Conservation (phyloP, 768 basidiomycete genomes). For the Hydnum rufescens region DNA sequence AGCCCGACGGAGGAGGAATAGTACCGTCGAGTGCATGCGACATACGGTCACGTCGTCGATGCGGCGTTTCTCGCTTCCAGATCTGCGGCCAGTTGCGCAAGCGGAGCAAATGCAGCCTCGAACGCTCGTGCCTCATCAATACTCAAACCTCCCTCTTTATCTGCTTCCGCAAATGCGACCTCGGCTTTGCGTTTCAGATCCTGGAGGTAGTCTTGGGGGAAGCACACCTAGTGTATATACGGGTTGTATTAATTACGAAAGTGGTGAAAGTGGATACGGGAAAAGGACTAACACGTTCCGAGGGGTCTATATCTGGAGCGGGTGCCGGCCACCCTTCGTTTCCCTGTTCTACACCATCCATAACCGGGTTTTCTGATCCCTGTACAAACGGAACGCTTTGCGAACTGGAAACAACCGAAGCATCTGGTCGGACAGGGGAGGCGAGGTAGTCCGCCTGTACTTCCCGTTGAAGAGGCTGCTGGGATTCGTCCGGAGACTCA, state of each 20-base stretch:
- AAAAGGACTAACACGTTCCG: background rate
- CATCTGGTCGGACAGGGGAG: no score
- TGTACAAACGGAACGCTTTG: no score
- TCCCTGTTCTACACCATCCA: no score
- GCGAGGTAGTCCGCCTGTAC: no score
- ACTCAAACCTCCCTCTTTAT: background rate
- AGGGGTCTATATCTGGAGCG: background rate
- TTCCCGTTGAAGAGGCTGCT: no score
- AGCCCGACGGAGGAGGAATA: no score
- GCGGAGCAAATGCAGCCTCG: background rate
- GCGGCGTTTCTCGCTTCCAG: background rate
- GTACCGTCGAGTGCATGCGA: no score
- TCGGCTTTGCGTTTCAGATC: background rate
- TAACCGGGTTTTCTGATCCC: no score
- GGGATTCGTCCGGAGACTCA: no score
- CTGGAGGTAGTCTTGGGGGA: background rate
- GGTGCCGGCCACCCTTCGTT: background rate
- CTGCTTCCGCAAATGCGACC: background rate
- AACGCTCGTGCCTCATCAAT: background rate
- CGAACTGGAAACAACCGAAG: no score
- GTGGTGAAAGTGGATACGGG: background rate
- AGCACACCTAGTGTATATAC: background rate
- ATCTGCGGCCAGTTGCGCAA: background rate
- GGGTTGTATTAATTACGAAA: background rate
- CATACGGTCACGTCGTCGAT: no score